Base-by-base conservation (phyloP, 2,329 filamentous ascomycete genomes). In the Sarocladium brachiariae region DNA sequence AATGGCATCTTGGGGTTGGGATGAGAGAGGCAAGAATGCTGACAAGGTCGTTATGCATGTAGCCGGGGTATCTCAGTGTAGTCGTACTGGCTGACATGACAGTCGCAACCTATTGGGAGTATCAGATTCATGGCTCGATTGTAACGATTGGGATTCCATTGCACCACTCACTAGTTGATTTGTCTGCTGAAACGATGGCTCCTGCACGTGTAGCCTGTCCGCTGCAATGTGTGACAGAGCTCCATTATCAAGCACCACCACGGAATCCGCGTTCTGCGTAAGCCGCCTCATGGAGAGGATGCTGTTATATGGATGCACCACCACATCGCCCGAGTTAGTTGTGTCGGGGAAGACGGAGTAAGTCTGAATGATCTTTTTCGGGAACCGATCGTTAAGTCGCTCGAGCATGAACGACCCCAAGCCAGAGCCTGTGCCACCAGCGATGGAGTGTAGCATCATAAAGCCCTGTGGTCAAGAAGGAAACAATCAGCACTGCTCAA, bases 41-140 rank as follows among this genome's bases (percentile, higher is more conserved):
- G 63, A 96, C 91, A 14, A 99, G 84, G 65, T 99, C 93, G 68
- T 99, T 99, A 75, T 99, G 93, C 93, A 99, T 99, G 71, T 99
- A 99, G 34, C 93, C 93, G 1, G 93, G 93, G 66, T 99, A 99
- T 63, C 93, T 82, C 48, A 99, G 81, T 2, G 95, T 96, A 9
- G 92, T 97, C 3, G 93, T 99, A 64, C 89, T 95, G 34, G 93
- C 93, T 31, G 91, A 96, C 93, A 99, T 99, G 66, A 99, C 95
- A 1, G 95, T 99, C 7, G 90, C 93, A 3, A 93, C 79, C 81
- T 86, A 45, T n/a, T 49, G 19, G 33, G 8, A 21, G 24, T 62
- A 41, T 47, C n/a, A 47, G 25, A n/a, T 19, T 33, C n/a, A 4
- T n/a, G 24, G n/a, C n/a, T 10, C 4, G 27, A 21, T 25, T 19